These are phyloP conservation scores for Crithidia fasciculata DNA, from an alignment of 208 protist genomes.

Conservation along the genomic window DNA sequence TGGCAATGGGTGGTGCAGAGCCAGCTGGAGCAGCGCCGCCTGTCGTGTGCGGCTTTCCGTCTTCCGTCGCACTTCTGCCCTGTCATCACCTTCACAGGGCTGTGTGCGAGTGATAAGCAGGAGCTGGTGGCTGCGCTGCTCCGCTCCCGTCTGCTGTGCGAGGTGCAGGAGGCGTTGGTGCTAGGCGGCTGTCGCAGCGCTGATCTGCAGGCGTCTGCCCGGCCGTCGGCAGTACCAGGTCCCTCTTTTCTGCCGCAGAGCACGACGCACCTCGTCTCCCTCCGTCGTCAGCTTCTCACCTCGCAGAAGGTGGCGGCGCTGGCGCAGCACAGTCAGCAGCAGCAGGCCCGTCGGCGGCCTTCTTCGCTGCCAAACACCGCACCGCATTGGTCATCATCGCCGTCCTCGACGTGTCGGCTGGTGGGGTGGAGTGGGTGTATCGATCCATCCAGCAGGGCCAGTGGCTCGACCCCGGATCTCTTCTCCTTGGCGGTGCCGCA, in stretches of 20 bases:
- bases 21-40: slow-evolving; percentile 32
- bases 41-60: slow-evolving; percentile 47
- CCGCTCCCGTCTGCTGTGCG: slow-evolving; percentile 30
- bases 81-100: slow-evolving; percentile 55
- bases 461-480: slow-evolving; percentile 57
- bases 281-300: slow-evolving; percentile 17
- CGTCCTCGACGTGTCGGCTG: slow-evolving; percentile 39
- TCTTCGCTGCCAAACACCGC: background rate
- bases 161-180: slow-evolving; percentile 52
- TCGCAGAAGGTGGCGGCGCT: slow-evolving; percentile 49
- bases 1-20: slow-evolving; percentile 59
- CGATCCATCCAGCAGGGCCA: slow-evolving; percentile 40
- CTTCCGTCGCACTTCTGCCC: slow-evolving; percentile 42
- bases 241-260: slow-evolving; percentile 9
- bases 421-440: slow-evolving; percentile 64
- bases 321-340: slow-evolving; percentile 13
- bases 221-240: background rate
- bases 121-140: slow-evolving; percentile 34
- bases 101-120: slow-evolving; percentile 37
- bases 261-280: slow-evolving; percentile 68
- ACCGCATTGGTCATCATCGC: background rate
- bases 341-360: slow-evolving; percentile 4
- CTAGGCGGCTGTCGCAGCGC: slow-evolving; percentile 10
- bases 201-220: background rate
- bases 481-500: slow-evolving; percentile 48